Evolutionary conservation across 495 filamentous ascomycete species (phyloP), one percentile per base, ranked within the genome.

Genomic region (Daldinia vernicosa): DNA sequence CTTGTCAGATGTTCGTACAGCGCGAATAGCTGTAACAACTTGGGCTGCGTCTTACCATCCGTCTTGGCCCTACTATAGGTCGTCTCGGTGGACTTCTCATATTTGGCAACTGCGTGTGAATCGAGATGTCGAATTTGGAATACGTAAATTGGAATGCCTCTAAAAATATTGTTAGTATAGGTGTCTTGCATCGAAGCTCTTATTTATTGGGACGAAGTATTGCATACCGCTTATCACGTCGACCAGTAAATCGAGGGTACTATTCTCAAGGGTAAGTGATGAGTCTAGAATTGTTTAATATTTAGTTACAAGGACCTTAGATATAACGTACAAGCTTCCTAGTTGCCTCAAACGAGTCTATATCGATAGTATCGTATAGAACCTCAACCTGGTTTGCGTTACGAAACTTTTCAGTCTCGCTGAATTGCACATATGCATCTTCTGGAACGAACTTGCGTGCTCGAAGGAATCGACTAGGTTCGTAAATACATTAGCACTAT

Each of bases 171-270:
- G 50, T 70, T 39, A 65, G 52, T 32, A 58, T 26, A 63, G n/a
- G n/a, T n/a, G n/a, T 50, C 19, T 26, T 37, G 6, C 4, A 11
- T 27, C 37, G 11, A 58, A 15, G 24, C 6, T 28, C 35, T 26
- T 35, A 14, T 60, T 26, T 35, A 14, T 60, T 19, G 12, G 12
- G 27, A 39, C 3, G 6, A 8, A 28, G 11, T 30, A 60, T 32
- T 52, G 32, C 78, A 12, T 63, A 81, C 82, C 82, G 74, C 75
- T 88, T 90, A 80, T 97, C 93, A 63, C 93, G 86, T 70, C 92
- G 89, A 17, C 94, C 94, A 28, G 93, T 95, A 90, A 93, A 97
- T 87, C 95, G 93, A 15, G 94, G 93, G 77, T 97, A 97, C 91
- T 95, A 71, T 52, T 62, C 24, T 43, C 45, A 58, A 50, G 43